Evolutionary conservation across 176 grass and related monocot species (phyloP).

Genomic region (Luzula sylvatica): DNA sequence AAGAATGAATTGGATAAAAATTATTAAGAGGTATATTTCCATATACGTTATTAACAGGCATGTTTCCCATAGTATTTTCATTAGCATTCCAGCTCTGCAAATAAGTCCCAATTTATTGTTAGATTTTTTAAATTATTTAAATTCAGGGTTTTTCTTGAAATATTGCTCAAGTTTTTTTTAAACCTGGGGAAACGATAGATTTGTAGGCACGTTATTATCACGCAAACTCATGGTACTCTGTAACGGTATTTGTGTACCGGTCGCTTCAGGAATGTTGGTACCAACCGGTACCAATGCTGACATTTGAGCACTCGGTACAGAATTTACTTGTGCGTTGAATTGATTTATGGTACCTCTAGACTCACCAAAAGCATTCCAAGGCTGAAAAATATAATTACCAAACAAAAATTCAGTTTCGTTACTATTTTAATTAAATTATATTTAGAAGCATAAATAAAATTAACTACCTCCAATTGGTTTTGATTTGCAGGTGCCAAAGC

Average conservation of each 20-base stretch:
- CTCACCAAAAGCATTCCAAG: slow-evolving; percentile 66
- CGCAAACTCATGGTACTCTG: background rate
- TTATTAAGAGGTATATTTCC: too few species aligned
- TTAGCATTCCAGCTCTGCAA: too few species aligned
- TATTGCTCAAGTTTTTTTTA: too few species aligned
- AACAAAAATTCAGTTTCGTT: background rate
- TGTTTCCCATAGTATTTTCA: too few species aligned
- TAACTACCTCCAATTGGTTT: slow-evolving; percentile 22
- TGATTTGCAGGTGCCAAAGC: slow-evolving; percentile 1
- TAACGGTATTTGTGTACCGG: background rate
- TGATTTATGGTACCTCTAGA: slow-evolving; percentile 31
- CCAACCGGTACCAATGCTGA: slow-evolving; percentile 1
- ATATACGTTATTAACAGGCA: too few species aligned
- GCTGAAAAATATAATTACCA: slow-evolving; percentile 30
- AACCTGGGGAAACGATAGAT: slow-evolving; percentile 19
- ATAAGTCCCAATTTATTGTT: too few species aligned
- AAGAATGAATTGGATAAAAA: too few species aligned
- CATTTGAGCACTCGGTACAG: background rate
- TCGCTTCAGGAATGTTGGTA: background rate
- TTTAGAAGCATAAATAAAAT: background rate
- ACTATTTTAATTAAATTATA: slow-evolving; percentile 1
- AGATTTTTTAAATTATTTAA: too few species aligned
- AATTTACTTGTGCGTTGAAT: background rate
- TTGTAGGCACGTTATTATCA: slow-evolving; percentile 1
- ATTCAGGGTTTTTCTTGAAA: too few species aligned